Conservation (phyloP, 2,329 filamentous ascomycete species). For the Sclerotiophoma versabilis region DNA sequence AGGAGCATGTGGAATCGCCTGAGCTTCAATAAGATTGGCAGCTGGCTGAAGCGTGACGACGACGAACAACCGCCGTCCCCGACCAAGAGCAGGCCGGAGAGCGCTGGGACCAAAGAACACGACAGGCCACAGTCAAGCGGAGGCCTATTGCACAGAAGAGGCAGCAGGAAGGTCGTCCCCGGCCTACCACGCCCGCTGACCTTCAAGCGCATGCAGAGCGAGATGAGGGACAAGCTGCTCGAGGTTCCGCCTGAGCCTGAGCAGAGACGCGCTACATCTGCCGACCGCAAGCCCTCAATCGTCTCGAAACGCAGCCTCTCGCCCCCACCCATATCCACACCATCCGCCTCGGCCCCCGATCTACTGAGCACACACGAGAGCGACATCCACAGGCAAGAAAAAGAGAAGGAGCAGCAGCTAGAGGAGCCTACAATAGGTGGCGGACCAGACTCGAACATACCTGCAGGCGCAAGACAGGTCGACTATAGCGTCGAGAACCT, state of each 20-base stretch:
- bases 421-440: conserved; percentile 40
- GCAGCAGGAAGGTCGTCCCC: conserved; percentile 71
- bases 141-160: conserved; percentile 37
- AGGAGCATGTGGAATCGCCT: conserved; percentile 48
- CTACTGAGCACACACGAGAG: conserved; percentile 42
- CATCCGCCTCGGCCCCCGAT: conserved; percentile 51
- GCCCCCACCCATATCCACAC: conserved; percentile 46
- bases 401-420: conserved; percentile 23
- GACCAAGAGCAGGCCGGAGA: conserved; percentile 15
- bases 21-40: conserved; percentile 50
- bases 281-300: conserved; percentile 71
- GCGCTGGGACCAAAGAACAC: conserved; percentile 40
- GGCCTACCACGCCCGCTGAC: conserved; percentile 79
- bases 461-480: conserved; percentile 45
- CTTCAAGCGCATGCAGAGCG: conserved; percentile 83
- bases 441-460: conserved; percentile 40
- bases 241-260: conserved; percentile 68
- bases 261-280: conserved; percentile 77
- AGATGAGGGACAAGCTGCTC: conserved; percentile 75
- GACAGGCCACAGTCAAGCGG: conserved; percentile 45
- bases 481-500: conserved; percentile 39
- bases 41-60: conserved; percentile 51
- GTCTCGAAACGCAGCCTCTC: conserved; percentile 55
- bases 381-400: conserved; percentile 31
- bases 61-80: conserved; percentile 37